Evolutionary conservation across 2,329 filamentous ascomycete species (phyloP).

Genomic region (Xylariaceae sp.): DNA sequence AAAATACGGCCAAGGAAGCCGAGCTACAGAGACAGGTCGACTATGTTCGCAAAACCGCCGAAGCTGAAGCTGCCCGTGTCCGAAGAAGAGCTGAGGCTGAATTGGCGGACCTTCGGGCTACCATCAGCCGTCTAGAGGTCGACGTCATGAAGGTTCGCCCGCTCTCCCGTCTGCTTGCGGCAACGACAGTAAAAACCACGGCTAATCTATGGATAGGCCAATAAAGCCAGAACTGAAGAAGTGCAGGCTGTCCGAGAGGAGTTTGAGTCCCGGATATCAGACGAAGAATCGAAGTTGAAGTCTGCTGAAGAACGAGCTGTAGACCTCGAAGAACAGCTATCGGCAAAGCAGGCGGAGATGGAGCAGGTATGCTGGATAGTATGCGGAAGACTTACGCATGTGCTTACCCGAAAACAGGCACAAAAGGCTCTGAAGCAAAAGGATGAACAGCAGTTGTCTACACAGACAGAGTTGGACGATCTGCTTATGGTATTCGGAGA

Average conservation of each 20-base stretch:
- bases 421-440: constrained; percentile 38
- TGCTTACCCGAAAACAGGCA: constrained; percentile 21
- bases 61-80: constrained; percentile 28
- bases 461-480: constrained; percentile 73
- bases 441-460: constrained; percentile 56
- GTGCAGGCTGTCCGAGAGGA: constrained; percentile 51
- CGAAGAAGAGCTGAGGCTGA: constrained; percentile 29
- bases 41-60: constrained; percentile 39
- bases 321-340: constrained; percentile 44
- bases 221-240: constrained; percentile 56
- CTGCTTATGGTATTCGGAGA: constrained; percentile 76
- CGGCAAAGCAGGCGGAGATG: constrained; percentile 27
- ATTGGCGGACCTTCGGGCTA: constrained; percentile 30
- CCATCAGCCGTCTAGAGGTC: constrained; percentile 54
- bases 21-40: constrained; percentile 38
- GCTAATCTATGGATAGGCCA: constrained; percentile 38
- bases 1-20: constrained; percentile 31
- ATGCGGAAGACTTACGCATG: background rate
- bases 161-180: background rate
- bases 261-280: constrained; percentile 32
- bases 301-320: constrained; percentile 42
- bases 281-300: constrained; percentile 30
- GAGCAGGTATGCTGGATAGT: constrained; percentile 23
- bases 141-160: constrained; percentile 52
- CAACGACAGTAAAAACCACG: constrained; percentile 3